Percentiles rank a stretch among this genome's conserved stretches.
phyloP scores from a whole-genome alignment of 2,329 filamentous ascomycete genomes.

The Penicillium thymicola region DNA sequence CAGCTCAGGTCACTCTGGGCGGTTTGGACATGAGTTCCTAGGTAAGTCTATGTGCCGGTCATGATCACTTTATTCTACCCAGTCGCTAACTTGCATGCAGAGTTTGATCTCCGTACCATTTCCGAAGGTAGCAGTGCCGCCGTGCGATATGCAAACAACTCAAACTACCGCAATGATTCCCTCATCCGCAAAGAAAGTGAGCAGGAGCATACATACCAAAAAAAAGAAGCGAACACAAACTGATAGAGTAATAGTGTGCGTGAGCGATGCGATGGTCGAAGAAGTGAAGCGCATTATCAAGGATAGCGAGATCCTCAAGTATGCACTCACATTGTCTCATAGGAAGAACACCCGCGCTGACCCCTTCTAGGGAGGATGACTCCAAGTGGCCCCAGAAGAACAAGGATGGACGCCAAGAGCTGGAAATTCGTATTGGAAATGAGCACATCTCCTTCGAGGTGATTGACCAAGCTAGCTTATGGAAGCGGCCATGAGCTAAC shows the following conservation, averaged over 20 bases:
- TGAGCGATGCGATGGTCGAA: conserved; percentile 82
- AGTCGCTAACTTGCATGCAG: conserved; percentile 47
- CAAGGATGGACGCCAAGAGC: conserved; percentile 93
- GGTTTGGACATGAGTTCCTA: conserved; percentile 96
- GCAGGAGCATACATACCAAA: conserved; percentile 34
- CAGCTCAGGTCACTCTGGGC: conserved; percentile 94
- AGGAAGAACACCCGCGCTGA: conserved; percentile 22
- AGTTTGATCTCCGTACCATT: conserved; percentile 93
- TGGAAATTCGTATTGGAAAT: conserved; percentile 88
- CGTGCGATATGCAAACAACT: conserved; percentile 97
- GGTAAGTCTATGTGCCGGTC: conserved; percentile 54
- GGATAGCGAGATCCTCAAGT: conserved; percentile 97
- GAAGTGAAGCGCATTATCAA: conserved; percentile 98
- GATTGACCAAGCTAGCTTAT: conserved; percentile 7
- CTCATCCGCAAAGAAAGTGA: conserved; percentile 98
- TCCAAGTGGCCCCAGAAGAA: conserved; percentile 99
- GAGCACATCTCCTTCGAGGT: conserved; percentile 99
- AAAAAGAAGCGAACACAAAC: neutral
- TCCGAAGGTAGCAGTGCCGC: conserved; percentile 91
- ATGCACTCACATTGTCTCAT: conserved; percentile 30
- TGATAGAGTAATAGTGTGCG: conserved; percentile 68
- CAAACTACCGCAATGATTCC: conserved; percentile 98
- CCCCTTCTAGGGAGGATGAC: conserved; percentile 76
- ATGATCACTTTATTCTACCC: conserved; percentile 14
- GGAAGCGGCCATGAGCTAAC: neutral